These are phyloP conservation scores for Penicillium turbatum DNA, from an alignment of 495 filamentous ascomycete genomes.

Conservation along the genomic window DNA sequence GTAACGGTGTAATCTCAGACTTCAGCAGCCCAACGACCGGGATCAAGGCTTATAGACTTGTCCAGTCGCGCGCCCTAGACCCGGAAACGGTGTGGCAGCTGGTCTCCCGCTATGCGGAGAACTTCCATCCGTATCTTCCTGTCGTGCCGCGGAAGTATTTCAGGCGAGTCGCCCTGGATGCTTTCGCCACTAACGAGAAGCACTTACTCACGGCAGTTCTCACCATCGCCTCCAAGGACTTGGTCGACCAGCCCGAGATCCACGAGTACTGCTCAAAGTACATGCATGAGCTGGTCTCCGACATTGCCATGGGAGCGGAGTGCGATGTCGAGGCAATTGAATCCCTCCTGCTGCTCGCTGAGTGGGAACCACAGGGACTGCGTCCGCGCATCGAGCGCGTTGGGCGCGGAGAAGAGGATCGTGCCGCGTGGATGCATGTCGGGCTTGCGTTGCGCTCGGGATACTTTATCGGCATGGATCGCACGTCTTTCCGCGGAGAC, in stretches of 20 bases:
- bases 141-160: constrained; percentile 55
- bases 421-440: constrained; percentile 66
- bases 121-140: constrained; percentile 62
- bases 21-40: constrained; percentile 28
- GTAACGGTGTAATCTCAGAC: constrained; percentile 27
- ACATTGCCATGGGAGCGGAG: constrained; percentile 55
- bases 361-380: constrained; percentile 60
- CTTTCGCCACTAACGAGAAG: constrained; percentile 50
- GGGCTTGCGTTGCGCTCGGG: constrained; percentile 60
- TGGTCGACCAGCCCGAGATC: constrained; percentile 51
- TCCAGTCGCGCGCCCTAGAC: constrained; percentile 47
- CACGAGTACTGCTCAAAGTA: constrained; percentile 59
- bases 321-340: constrained; percentile 63
- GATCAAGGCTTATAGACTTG: constrained; percentile 47
- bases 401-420: constrained; percentile 61
- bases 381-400: constrained; percentile 49
- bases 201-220: constrained; percentile 60
- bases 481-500: constrained; percentile 51
- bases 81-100: constrained; percentile 47
- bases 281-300: constrained; percentile 59
- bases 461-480: constrained; percentile 58
- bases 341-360: constrained; percentile 56
- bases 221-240: constrained; percentile 58
- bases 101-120: constrained; percentile 48
- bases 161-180: constrained; percentile 41